Conservation (phyloP, 148 eudicot species). For the Vaccinium darrowii region DNA sequence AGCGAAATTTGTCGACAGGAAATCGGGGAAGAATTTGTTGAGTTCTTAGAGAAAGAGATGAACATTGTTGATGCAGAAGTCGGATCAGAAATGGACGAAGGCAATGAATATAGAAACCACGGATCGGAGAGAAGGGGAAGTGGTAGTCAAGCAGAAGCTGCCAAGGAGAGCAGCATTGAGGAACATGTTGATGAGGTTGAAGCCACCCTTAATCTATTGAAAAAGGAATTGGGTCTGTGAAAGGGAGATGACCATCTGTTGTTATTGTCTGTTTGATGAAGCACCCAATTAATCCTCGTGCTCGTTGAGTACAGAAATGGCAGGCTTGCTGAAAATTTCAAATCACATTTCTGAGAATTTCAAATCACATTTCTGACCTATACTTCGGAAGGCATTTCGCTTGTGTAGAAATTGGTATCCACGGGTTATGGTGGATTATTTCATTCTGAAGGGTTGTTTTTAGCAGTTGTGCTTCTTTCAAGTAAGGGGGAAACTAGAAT, state of each 20-base stretch:
- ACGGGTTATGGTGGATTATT: conserved; percentile 8
- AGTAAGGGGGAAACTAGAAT: not conserved
- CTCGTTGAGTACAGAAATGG: not conserved
- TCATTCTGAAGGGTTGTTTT: not conserved
- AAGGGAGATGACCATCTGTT: conserved; percentile 5
- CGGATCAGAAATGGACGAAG: conserved; percentile 29
- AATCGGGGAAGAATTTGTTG: conserved; percentile 97
- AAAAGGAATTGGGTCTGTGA: conserved; percentile 78
- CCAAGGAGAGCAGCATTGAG: conserved; percentile 42
- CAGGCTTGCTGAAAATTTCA: not conserved
- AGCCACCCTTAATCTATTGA: conserved; percentile 83
- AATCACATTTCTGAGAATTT: not conserved
- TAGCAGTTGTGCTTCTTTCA: not conserved
- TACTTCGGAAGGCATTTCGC: not conserved
- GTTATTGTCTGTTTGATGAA: not conserved
- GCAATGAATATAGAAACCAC: conserved; percentile 21
- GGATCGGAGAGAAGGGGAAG: conserved; percentile 29
- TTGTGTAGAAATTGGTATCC: not conserved
- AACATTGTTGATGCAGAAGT: conserved; percentile 52
- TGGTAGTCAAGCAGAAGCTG: conserved; percentile 26
- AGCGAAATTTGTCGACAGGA: conserved; percentile 46
- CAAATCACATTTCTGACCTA: not conserved
- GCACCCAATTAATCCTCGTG: not conserved
- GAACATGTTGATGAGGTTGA: conserved; percentile 82
- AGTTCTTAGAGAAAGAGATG: conserved; percentile 92